Percentiles rank a stretch among this genome's conserved stretches.
phyloP scores from a whole-genome alignment of 176 grass and related monocot genomes.

The Oryza officinalis region DNA sequence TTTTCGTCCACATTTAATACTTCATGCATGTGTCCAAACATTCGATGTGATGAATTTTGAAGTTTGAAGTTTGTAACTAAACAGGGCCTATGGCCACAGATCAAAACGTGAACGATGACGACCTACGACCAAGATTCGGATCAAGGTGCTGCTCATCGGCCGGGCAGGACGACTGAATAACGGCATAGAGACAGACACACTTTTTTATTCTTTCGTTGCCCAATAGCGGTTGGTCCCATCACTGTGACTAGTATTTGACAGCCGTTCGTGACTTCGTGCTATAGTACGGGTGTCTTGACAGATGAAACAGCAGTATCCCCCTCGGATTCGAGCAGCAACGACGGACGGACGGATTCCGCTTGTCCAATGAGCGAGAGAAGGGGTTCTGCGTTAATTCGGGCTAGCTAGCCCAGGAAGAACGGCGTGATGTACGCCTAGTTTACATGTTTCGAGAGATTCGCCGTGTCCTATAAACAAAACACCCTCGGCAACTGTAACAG shows the following conservation, averaged over 20 bases:
- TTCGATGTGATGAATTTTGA: too few species aligned
- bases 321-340: neutral
- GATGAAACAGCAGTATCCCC: constrained; percentile 3
- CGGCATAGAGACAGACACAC: neutral
- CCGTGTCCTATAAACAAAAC: neutral
- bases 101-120: neutral
- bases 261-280: neutral
- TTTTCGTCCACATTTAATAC: too few species aligned
- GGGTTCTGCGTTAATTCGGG: neutral
- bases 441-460: constrained; percentile 3
- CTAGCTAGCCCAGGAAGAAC: neutral
- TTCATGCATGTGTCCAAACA: too few species aligned
- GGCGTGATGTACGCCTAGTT: neutral
- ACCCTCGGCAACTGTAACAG: neutral
- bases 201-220: neutral
- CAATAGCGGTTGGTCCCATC: neutral
- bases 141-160: neutral
- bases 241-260: neutral
- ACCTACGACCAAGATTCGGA: neutral
- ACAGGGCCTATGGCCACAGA: neutral
- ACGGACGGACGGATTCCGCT: neutral
- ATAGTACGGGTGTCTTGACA: neutral
- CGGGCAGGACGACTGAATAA: neutral
- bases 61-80: too few species aligned
- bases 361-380: constrained; percentile 2